Base-by-base conservation (phyloP, 116 monocot species). In the Papilionanthe hybrid region DNA sequence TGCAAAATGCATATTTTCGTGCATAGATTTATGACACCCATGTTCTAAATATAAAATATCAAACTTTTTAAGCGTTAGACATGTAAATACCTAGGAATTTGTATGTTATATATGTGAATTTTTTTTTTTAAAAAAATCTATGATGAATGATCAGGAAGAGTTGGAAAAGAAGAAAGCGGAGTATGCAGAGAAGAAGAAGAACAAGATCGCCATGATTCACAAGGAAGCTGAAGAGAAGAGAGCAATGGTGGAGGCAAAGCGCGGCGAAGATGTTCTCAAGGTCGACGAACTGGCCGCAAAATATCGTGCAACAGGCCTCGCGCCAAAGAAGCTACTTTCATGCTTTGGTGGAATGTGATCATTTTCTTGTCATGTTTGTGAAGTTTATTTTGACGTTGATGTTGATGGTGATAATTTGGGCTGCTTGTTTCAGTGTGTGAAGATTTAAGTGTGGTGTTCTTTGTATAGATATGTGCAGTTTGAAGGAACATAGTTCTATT, bases 101-200 rank as follows among this genome's bases (percentile, higher is more conserved):
- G n/a, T n/a, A n/a, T n/a, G n/a, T n/a, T n/a, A n/a, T n/a, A n/a
- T n/a, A n/a, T n/a, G n/a, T n/a, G n/a, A n/a, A n/a, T n/a, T n/a
- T n/a, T n/a, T n/a, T n/a, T n/a, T n/a, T n/a, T n/a, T n/a, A 37
- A 37, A 4, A 37, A 37, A 37, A 37, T 37, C 37, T 72, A 37
- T 72, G 41, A 15, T 41, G 72, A 72, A 15, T 37, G 23, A 37
- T 28, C 92, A 92, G 92, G 92, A 87, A 72, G 42, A 48, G 10
- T 13, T 92, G 75, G 90, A 88, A 75, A 90, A 84, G 81, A 92
- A 90, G 84, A 92, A 88, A 73, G 89, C 92, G 9, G 83, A 87
- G 58, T 89, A 83, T 58, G 89, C 87, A 28, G 91, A 91, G 72
- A 88, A 89, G 66, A 85, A 88, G 84, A 92, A 90, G 71, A 92